Base-by-base conservation (phyloP, 1,139 yeast species). In the Zhuliangozyma parablackwelliae region DNA sequence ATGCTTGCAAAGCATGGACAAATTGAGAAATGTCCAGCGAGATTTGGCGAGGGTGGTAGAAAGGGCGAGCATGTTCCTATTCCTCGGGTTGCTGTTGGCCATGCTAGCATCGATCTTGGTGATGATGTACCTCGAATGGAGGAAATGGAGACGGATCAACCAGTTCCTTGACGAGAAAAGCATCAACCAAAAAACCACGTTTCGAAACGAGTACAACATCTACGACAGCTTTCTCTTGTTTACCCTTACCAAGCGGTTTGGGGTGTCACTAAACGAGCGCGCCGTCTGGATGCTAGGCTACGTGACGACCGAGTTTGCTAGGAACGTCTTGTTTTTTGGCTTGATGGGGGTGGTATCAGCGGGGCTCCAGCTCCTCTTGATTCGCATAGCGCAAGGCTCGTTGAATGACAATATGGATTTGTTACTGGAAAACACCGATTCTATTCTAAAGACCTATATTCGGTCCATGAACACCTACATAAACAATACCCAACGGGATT, bases 231-330 rank as follows among this genome's bases (percentile, higher is more conserved):
- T 30, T 12, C 8, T 41, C 2, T 21, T 44, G 11, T 44, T 40
- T 21, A 39, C 40, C 3, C 16, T 41, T 6, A 26, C 34, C 11
- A 45, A 45, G 26, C 35, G 40, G 25, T 31, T 37, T 30, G 36
- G 37, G 5, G 11, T 40, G 3, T 27, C 37, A 3, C 13, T 42
- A 5, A 31, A 34, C 32, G 35, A 38, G 9, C 38, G 29, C 13
- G 32, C 33, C 1, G 37, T 53, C 23, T 81, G 88, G 87, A 31
- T 75, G 1, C 40, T 70, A 1, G 65, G 72, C 28, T 82, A 75
- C 49, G 44, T 68, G n/a, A 53, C 75, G 1, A 74, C 84, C 0
- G 58, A 67, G 6, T 57, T 71, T 29, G 70, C 84, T 0, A 32
- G 68, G 3, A 51, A 66, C 2, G 50, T 78, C 0, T 48, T 80